Base-by-base conservation (phyloP, 2,329 filamentous ascomycete genomes). In the Beauveria sp. region DNA sequence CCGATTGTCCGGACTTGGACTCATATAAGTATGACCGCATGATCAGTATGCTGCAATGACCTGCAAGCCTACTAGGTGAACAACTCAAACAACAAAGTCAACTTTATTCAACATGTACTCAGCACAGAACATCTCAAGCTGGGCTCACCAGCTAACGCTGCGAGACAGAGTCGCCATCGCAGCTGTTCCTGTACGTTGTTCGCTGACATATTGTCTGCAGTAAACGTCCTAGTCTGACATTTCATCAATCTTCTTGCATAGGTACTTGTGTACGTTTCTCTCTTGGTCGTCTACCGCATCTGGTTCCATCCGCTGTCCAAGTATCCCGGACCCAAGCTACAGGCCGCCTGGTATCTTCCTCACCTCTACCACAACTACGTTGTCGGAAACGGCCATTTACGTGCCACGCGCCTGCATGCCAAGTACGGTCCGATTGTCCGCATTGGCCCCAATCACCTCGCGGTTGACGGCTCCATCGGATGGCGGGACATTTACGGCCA, bases 361-460 rank as follows among this genome's bases (percentile, higher is more conserved):
- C 64, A 40, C 38, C 58, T 65, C 1, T 70, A 67, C 28, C 20
- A 56, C 5, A 64, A 52, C 26, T 54, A 67, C 42, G 42, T 69
- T 20, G 18, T 24, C 5, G 45, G 45, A 6, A 24, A 26, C 22
- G 45, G 45, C 12, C 45, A 47, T 14, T 14, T 47, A 22, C 45
- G 42, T 14, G 68, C 68, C 1, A 57, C 14, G 66, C 60, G 53
- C 62, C n/a, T 68, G 12, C 69, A 72, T 34, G 64, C 58, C 14
- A 67, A 67, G 47, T 72, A 72, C 49, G 71, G 70, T 10, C 65
- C 70, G 18, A 70, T 78, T 1, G 71, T 81, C 14, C 73, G 78
- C 1, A 69, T 77, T n/a, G 72, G 70, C 0, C 78, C 78, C 0
- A 72, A 74, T 20, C 69, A 73, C 18, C 68, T 81, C 2, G 71